Conservation (phyloP, 2,329 filamentous ascomycete species). For the Fusarium palustre region DNA sequence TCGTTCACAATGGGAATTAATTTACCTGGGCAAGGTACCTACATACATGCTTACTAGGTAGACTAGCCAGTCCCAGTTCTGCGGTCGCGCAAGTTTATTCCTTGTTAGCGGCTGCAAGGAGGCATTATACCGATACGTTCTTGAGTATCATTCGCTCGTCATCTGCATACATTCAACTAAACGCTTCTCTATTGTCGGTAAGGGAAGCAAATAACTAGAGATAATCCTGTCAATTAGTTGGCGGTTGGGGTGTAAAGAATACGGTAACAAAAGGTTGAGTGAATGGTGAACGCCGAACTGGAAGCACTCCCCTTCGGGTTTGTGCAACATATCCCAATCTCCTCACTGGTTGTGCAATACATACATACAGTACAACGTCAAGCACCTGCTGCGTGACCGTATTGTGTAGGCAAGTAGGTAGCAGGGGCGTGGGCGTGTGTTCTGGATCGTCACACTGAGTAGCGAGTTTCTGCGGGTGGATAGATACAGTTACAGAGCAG, state of each 20-base stretch:
- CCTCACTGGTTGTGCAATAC: slow-evolving; percentile 12
- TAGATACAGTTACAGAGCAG: slow-evolving; percentile 8
- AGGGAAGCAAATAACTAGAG: slow-evolving; percentile 1
- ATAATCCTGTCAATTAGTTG: background rate
- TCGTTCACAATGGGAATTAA: background rate
- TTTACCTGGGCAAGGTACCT: background rate
- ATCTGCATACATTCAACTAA: background rate
- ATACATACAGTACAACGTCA: slow-evolving; percentile 21
- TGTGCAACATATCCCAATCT: slow-evolving; percentile 18
- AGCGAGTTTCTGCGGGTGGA: slow-evolving; percentile 22
- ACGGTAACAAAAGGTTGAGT: slow-evolving; percentile 11
- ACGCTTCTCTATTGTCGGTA: background rate
- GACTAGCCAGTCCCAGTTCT: slow-evolving; percentile 27
- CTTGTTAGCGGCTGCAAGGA: slow-evolving; percentile 35
- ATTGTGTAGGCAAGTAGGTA: background rate
- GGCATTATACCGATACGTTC: slow-evolving; percentile 18
- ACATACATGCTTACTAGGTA: background rate
- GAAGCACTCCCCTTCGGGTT: slow-evolving; percentile 38
- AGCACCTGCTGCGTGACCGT: slow-evolving; percentile 10
- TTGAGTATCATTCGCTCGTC: slow-evolving; percentile 1
- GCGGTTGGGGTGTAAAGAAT: background rate
- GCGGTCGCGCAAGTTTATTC: slow-evolving; percentile 34
- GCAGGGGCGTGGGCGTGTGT: slow-evolving; percentile 27
- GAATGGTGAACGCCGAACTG: slow-evolving; percentile 45
- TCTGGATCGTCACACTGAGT: slow-evolving; percentile 12